Base-by-base conservation (phyloP, 257 asterid genomes). In the Gentiana macrophylla region DNA sequence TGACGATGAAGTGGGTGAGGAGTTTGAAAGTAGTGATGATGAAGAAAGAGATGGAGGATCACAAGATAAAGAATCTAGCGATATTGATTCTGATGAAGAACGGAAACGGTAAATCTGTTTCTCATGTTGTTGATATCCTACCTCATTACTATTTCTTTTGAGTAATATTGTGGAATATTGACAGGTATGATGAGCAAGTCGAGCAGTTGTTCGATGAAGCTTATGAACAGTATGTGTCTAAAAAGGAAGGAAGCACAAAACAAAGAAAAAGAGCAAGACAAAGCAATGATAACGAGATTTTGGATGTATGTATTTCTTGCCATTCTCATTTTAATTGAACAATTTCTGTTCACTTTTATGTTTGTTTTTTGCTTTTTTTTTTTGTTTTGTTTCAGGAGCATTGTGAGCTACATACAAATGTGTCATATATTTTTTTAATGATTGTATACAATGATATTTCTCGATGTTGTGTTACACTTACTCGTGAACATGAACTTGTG, bases 11-110 rank as follows among this genome's bases (percentile, higher is more conserved):
- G 78, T 72, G 70, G 81, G 80, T 60, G 89, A 72, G 63, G 55
- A 24, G 24, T 24, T 66, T 12, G 68, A 70, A 46, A 53, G 70
- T 37, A 86, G 88, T 62, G 99, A 79, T 34, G 75, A 79, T 35
- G 95, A 81, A 41, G 82, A 54, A 58, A 70, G 75, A 67, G 54
- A 62, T 2, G 79, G 57, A 37, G 88, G 75, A 60, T 67, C 62
- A 53, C 74, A 79, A 62, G 86, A 70, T 34, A 53, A 56, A 62
- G 35, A 69, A 37, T 58, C 79, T 47, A 84, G 95, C 67, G 95
- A 89, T 72, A 50, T 77, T 53, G 99, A 88, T 69, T 78, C 99
- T 34, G 99, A 89, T 62, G 99, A 92, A 66, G 97, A 92, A 73
- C 72, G 78, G 32, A 74, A 57, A 49, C 70, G 97, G 97, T 88